A percentile compares a stretch with the other conserved stretches of the same genome.
Conservation (phyloP, 176 grass and related monocot genomes). For the Melocanna baccifera region DNA sequence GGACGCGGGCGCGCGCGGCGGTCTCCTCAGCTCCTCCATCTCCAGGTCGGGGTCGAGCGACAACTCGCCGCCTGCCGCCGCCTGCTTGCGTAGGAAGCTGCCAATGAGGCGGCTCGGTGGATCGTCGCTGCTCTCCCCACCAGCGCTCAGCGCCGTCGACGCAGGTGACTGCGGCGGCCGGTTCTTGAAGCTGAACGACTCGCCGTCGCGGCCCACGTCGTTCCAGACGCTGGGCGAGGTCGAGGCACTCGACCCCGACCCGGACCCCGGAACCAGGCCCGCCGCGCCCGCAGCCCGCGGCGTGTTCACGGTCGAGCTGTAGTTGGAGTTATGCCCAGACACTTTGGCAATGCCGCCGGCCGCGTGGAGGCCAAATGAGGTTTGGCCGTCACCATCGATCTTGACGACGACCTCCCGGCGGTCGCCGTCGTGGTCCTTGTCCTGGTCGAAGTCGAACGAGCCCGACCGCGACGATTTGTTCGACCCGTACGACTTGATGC, state of each 20-base stretch:
- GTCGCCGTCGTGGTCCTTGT: conserved; percentile 29
- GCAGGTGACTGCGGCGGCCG: conserved; percentile 10
- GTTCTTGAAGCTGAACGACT: conserved; percentile 63
- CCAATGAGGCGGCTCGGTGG: conserved; percentile 72
- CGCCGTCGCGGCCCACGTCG: conserved; percentile 25
- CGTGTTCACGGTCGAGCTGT: conserved; percentile 9
- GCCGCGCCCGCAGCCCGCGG: not conserved
- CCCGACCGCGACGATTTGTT: conserved; percentile 34
- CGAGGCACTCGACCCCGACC: conserved; percentile 7
- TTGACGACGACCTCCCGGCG: conserved; percentile 80
- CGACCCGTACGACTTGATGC: conserved; percentile 30
- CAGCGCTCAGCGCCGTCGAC: conserved; percentile 11
- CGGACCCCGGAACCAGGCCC: not conserved
- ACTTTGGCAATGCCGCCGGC: not conserved
- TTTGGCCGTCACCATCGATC: conserved; percentile 49
- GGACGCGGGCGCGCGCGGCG: conserved; percentile 27
- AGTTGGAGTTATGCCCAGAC: not conserved
- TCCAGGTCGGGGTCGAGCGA: conserved; percentile 69
- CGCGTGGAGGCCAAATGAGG: conserved; percentile 4
- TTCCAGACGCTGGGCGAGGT: conserved; percentile 8
- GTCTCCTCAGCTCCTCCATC: conserved; percentile 55
- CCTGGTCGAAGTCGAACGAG: conserved; percentile 47
- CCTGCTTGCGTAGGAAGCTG: conserved; percentile 68
- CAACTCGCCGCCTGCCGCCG: conserved; percentile 49
- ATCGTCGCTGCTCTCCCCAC: conserved; percentile 49